A percentile compares a stretch with the other conserved stretches of the same genome.
Evolutionary conservation across 371 early-diverging fungal genomes (phyloP).

Genomic region (Chytridium lagenaria): DNA sequence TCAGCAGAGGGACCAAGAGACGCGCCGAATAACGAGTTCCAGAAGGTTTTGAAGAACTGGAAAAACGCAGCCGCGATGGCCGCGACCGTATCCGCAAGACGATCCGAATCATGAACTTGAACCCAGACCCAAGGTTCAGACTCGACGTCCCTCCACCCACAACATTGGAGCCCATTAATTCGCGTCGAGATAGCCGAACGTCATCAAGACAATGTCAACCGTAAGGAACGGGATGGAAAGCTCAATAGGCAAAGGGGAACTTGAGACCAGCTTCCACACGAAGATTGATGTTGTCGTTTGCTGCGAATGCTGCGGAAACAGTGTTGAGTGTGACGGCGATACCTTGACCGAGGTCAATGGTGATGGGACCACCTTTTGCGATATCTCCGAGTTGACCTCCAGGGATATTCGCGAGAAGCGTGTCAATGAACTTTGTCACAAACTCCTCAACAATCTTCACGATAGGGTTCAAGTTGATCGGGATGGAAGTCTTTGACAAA

Average conservation of each 20-base stretch:
- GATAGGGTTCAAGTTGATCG: background rate
- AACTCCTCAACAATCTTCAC: background rate
- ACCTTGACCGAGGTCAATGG: constrained; percentile 13
- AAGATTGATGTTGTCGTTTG: constrained; percentile 21
- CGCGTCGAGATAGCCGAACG: constrained; percentile 9
- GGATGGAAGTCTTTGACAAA: background rate
- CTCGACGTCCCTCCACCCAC: constrained; percentile 22
- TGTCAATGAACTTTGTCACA: background rate
- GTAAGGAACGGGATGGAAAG: constrained; percentile 39
- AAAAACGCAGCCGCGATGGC: constrained; percentile 28
- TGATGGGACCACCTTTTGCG: constrained; percentile 17
- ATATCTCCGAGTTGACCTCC: constrained; percentile 6
- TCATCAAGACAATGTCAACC: constrained; percentile 30
- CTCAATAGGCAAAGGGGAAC: constrained; percentile 35
- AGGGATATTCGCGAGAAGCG: constrained; percentile 23
- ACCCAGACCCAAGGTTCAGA: constrained; percentile 23
- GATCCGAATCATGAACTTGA: constrained; percentile 29
- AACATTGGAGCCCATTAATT: constrained; percentile 27
- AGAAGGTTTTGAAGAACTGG: background rate
- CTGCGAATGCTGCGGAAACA: constrained; percentile 22
- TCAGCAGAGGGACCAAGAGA: constrained; percentile 1
- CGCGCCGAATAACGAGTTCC: background rate
- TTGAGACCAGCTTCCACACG: constrained; percentile 20
- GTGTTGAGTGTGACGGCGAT: constrained; percentile 30
- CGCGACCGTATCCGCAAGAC: constrained; percentile 29